A percentile compares a stretch with the other conserved stretches of the same genome.
Conservation (phyloP, 345 rosid species). For the Bruguiera sexangula region DNA sequence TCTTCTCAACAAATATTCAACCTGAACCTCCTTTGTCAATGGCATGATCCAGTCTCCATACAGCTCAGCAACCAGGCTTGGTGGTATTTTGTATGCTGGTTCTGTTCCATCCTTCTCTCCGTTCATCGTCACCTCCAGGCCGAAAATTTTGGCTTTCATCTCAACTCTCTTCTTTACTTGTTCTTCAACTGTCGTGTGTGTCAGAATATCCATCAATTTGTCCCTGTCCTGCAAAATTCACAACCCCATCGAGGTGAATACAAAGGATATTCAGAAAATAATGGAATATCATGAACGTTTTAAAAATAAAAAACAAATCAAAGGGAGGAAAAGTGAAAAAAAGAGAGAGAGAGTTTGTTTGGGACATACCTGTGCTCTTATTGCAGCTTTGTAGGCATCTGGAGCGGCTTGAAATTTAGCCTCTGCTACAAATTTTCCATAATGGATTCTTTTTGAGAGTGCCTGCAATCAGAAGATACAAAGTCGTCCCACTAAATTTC, state of each 20-base stretch:
- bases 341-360: background rate
- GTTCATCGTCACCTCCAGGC: slow-evolving; percentile 27
- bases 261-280: too few relatives aligned
- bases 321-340: too few relatives aligned
- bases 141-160: slow-evolving; percentile 54
- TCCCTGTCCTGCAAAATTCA: slow-evolving; percentile 40
- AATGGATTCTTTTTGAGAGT: slow-evolving; percentile 80
- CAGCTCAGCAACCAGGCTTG: slow-evolving; percentile 46
- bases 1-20: slow-evolving; percentile 54
- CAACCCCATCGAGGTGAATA: background rate
- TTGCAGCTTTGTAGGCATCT: slow-evolving; percentile 48
- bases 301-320: too few relatives aligned
- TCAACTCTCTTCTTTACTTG: slow-evolving; percentile 54
- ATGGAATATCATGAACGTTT: background rate
- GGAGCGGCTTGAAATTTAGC: slow-evolving; percentile 74
- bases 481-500: background rate
- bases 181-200: slow-evolving; percentile 49
- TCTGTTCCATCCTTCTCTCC: slow-evolving; percentile 10
- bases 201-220: slow-evolving; percentile 51
- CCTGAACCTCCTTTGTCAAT: slow-evolving; percentile 56
- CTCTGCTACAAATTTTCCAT: slow-evolving; percentile 82
- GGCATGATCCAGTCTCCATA: slow-evolving; percentile 58
- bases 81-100: slow-evolving; percentile 43
- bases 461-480: slow-evolving; percentile 37
- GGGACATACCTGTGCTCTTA: slow-evolving; percentile 48